Conservation (phyloP, 257 asterid species). For the Rubia yunnanensis region DNA sequence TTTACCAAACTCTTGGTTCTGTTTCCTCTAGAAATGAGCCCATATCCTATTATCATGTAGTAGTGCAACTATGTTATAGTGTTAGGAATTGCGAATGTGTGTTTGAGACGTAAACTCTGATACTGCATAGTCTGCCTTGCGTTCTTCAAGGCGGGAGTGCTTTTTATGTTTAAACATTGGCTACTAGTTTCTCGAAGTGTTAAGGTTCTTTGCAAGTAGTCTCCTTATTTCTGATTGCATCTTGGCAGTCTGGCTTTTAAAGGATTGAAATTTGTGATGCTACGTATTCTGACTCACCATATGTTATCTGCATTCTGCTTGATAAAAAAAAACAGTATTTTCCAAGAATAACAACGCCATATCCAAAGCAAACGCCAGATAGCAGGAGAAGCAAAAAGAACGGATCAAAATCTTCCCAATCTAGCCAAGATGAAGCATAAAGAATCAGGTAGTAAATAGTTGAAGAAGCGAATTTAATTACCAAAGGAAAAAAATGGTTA, state of each 20-base stretch:
- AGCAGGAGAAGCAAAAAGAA: too few relatives aligned
- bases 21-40: slow-evolving; percentile 26
- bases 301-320: not conserved
- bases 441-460: too few relatives aligned
- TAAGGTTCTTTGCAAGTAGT: not conserved
- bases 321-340: too few relatives aligned
- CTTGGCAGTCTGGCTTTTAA: not conserved
- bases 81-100: not conserved
- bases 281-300: not conserved
- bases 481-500: too few relatives aligned
- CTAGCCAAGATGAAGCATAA: too few relatives aligned
- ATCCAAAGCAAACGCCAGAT: too few relatives aligned
- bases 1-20: slow-evolving; percentile 8
- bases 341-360: too few relatives aligned
- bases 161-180: not conserved
- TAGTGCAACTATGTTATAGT: slow-evolving; percentile 7
- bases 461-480: too few relatives aligned
- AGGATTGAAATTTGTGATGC: not conserved
- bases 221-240: not conserved
- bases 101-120: not conserved
- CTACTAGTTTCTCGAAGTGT: not conserved
- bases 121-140: not conserved
- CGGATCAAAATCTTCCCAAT: too few relatives aligned
- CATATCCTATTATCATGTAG: not conserved
- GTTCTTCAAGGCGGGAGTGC: not conserved